These are phyloP conservation scores for Aspergillus sp. DNA, from an alignment of 2,329 filamentous ascomycete genomes.

Conservation along the genomic window DNA sequence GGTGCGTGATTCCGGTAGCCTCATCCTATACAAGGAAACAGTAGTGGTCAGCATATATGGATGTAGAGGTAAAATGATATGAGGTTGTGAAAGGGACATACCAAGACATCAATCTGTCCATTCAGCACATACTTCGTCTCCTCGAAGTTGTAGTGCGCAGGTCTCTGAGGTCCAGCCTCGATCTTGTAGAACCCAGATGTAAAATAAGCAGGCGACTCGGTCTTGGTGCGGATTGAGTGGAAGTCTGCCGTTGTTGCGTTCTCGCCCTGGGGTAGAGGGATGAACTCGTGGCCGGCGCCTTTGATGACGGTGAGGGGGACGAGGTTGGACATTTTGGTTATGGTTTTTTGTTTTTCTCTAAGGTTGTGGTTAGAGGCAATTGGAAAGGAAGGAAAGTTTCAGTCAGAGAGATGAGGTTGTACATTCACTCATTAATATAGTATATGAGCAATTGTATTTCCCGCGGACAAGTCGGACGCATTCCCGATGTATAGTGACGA, in stretches of 20 bases:
- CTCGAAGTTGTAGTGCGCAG: constrained; percentile 23
- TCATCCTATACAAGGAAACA: background rate
- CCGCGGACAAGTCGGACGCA: too few species aligned
- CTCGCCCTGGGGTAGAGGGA: constrained; percentile 23
- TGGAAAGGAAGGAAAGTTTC: too few species aligned
- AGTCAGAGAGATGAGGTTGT: too few species aligned
- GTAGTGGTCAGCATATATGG: background rate
- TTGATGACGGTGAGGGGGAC: constrained; percentile 10
- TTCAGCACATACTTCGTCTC: constrained; percentile 27
- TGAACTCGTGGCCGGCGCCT: constrained; percentile 26
- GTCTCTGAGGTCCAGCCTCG: constrained; percentile 22
- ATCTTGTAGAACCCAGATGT: constrained; percentile 26
- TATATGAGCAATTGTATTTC: too few species aligned
- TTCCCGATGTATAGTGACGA: too few species aligned
- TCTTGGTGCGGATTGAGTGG: constrained; percentile 25
- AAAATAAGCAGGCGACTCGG: constrained; percentile 9
- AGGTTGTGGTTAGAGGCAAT: too few species aligned
- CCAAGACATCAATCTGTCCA: constrained; percentile 26
- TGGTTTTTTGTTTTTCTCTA: too few species aligned
- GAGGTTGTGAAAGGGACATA: constrained; percentile 6
- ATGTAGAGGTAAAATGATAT: background rate
- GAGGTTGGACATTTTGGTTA: background rate
- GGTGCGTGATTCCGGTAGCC: constrained; percentile 14
- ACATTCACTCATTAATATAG: too few species aligned
- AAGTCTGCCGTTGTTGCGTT: constrained; percentile 28